phyloP scores from a whole-genome alignment of 2,329 filamentous ascomycete genomes.

The Aspergillus alliaceus region DNA sequence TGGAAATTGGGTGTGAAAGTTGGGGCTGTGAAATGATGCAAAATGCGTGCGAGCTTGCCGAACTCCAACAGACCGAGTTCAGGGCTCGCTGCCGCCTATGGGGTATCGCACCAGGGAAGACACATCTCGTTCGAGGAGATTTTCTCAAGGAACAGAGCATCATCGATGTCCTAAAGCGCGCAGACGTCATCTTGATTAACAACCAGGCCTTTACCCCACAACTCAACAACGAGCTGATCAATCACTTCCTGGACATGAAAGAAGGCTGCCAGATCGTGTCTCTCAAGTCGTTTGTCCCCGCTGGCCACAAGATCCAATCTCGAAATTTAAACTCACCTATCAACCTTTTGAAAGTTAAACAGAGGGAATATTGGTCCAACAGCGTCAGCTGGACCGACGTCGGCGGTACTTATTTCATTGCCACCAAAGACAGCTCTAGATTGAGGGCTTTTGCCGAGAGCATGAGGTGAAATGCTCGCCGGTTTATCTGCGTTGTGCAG shows the following conservation, averaged over 20 bases:
- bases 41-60: constrained; percentile 80
- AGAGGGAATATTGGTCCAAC: constrained; percentile 66
- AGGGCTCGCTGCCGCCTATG: constrained; percentile 81
- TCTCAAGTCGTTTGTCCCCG: constrained; percentile 85
- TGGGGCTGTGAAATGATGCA: constrained; percentile 98
- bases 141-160: constrained; percentile 75
- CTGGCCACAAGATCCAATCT: constrained; percentile 70
- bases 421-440: constrained; percentile 68
- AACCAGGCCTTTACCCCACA: constrained; percentile 93
- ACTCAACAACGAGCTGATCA: constrained; percentile 79
- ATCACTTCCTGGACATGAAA: constrained; percentile 92
- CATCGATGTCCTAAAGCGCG: constrained; percentile 70
- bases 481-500: neutral
- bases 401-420: constrained; percentile 83
- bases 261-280: constrained; percentile 86
- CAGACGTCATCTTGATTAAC: constrained; percentile 96
- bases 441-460: constrained; percentile 50
- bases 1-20: constrained; percentile 90
- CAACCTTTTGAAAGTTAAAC: constrained; percentile 76
- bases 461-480: constrained; percentile 25
- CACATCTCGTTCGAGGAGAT: constrained; percentile 79
- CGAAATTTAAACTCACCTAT: constrained; percentile 78
- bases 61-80: constrained; percentile 80
- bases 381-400: constrained; percentile 89
- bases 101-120: constrained; percentile 77